Evolutionary conservation across 1,284 basidiomycete genomes (phyloP), one percentile per base, ranked within the genome.

Genomic region (Tilletia indica): DNA sequence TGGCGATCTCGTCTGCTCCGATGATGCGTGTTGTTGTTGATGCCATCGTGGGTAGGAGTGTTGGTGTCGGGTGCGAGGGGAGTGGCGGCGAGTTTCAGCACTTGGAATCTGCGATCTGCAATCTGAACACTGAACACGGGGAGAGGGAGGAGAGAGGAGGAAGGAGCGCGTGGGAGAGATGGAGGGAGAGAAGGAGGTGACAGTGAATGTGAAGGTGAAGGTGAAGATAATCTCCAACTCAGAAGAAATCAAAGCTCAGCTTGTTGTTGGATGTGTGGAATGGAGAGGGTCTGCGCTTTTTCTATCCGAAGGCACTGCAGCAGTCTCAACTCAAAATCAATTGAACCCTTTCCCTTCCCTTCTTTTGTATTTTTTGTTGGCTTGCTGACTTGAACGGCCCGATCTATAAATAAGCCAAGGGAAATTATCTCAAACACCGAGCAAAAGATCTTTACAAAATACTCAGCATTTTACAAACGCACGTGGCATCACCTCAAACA

Each of bases 1-100:
- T 75, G 16, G 79, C 71, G 2, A 83, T 74, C 36, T 78, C 74
- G 16, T 72, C 73, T 14, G 70, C 58, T 5, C 73, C 71, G 68
- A 80, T 77, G 70, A 80, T 72, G 71, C 72, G 72, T 11, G 12
- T 9, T 25, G 61, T 64, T 25, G 61, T 42, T n/a, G 51, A 54
- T 11, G 12, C n/a, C 61, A 64, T 64, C 1, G 61, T 64, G 36
- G 12, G 34, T 64, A 38, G 11, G 47, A 16, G 49, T 42, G 25
- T 38, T 68, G 66, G 21, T 68, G 47, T 16, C 8, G 38, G 19
- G 31, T 8, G 66, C 8, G 66, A 21, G 0, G 25, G 21, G 47
- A 48, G 36, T 5, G 36, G 39, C 16, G 16, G 63, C 51, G 51
- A n/a, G 51, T 54, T 31, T 31, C 25, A 1, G 25, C 25, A 31